phyloP scores from a whole-genome alignment of 2,329 filamentous ascomycete species.

The Exophiala sp. region DNA sequence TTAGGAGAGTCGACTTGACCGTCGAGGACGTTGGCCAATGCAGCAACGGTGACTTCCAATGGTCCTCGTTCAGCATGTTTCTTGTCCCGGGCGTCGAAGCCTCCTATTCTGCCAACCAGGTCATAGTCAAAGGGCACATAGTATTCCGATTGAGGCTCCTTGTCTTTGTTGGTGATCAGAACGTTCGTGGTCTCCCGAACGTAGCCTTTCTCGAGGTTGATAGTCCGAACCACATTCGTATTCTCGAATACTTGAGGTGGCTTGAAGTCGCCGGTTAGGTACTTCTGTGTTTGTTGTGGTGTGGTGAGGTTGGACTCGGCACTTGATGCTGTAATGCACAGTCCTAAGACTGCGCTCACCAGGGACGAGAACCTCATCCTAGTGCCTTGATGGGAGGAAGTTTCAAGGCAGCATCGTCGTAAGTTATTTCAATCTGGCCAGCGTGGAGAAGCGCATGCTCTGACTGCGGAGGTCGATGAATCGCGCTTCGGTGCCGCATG shows the following conservation, averaged over 20 bases:
- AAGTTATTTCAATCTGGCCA: constrained; percentile 15
- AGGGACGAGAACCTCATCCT: constrained; percentile 26
- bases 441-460: constrained; percentile 17
- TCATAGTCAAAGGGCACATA: constrained; percentile 80
- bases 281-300: constrained; percentile 29
- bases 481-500: neutral
- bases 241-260: constrained; percentile 93
- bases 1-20: constrained; percentile 48
- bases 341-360: constrained; percentile 19
- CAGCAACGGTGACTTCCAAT: constrained; percentile 68
- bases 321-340: constrained; percentile 10
- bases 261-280: constrained; percentile 58
- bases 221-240: constrained; percentile 80
- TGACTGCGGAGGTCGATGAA: neutral
- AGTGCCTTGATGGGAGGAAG: neutral
- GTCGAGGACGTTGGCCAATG: constrained; percentile 49
- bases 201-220: constrained; percentile 92
- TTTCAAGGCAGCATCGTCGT: constrained; percentile 12
- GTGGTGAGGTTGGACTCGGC: constrained; percentile 27
- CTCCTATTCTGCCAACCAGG: constrained; percentile 73
- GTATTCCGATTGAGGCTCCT: constrained; percentile 79
- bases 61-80: constrained; percentile 66
- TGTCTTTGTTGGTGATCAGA: constrained; percentile 83
- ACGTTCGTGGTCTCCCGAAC: constrained; percentile 88
- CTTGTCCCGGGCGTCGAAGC: constrained; percentile 88